Base-by-base conservation (phyloP, 108 stramenopile species). In the Pelagomonas calceolata region DNA sequence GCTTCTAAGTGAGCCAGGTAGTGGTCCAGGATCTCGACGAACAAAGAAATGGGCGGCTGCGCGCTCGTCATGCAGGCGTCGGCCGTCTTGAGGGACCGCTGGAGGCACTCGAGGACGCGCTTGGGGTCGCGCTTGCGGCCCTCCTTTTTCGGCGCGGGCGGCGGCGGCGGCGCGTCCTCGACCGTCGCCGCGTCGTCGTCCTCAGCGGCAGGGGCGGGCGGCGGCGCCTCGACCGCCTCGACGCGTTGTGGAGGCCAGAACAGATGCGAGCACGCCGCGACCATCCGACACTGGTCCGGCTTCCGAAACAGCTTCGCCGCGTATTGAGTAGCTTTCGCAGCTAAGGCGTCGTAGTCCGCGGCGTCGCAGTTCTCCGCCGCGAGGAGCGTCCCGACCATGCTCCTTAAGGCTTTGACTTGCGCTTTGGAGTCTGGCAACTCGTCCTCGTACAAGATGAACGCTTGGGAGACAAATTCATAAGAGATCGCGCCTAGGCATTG, bases 1-100 rank as follows among this genome's bases (percentile, higher is more conserved):
- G 85, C 83, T 64, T 96, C 96, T 66, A 92, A 98, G 77, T 92
- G 96, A 78, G 91, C 94, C 5, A 97, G 73, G 75, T 97, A 98
- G 60, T 87, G 87, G 71, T 98, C 94, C 16, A 98, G 74, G 36
- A 98, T 88, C 76, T 97, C 92, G 7, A 96, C 93, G 79, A 98
- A 98, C 4, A 98, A 88, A 9, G 72, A 66, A 12, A 95, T 79
- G 71, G 95, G 85, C 29, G 81, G 71, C 26, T 89, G 80, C 37
- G 89, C 80, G 0, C 83, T 66, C 46, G 78, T 76, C 34, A 90
- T 93, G 72, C 93, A 94, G 7, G 87, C 86, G 81, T 96, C 94
- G 0, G 94, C 94, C 32, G 93, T 81, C 71, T 91, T 92, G 32
- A 95, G 78, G 29, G 89, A 79, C 36, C 91, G 81, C 75, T 95